phyloP scores from a whole-genome alignment of 495 filamentous ascomycete species.

The Talaromyces proteolyticus region DNA sequence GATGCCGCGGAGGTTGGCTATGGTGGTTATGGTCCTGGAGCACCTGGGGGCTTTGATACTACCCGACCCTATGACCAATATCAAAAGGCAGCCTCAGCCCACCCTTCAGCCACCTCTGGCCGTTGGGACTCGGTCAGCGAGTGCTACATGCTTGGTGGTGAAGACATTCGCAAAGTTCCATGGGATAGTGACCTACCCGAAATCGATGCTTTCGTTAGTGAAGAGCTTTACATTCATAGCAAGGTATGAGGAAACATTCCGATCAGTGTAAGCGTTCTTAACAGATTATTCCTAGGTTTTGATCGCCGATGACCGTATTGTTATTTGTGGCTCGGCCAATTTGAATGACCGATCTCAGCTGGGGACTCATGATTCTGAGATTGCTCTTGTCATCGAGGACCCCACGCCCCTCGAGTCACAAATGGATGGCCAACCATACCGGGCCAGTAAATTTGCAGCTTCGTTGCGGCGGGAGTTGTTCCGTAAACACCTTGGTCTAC shows the following conservation, averaged over 20 bases:
- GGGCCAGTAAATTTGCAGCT: conserved; percentile 72
- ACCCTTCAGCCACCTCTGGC: conserved; percentile 29
- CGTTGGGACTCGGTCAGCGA: conserved; percentile 72
- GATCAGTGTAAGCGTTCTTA: conserved; percentile 4
- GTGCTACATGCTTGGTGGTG: conserved; percentile 80
- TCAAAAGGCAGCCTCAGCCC: conserved; percentile 54
- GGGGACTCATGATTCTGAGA: conserved; percentile 79
- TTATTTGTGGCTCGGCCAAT: conserved; percentile 90
- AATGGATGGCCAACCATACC: conserved; percentile 69
- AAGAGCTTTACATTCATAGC: conserved; percentile 91
- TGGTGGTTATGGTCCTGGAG: conserved; percentile 32
- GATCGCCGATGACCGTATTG: conserved; percentile 84
- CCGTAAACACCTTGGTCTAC: conserved; percentile 85
- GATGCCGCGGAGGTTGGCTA: conserved; percentile 43
- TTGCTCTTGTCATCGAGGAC: conserved; percentile 79
- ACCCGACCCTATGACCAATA: conserved; percentile 52
- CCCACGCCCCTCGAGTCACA: conserved; percentile 56
- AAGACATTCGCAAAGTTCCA: conserved; percentile 68
- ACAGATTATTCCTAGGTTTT: conserved; percentile 47
- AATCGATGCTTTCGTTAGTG: conserved; percentile 82
- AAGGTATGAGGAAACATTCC: conserved; percentile 49
- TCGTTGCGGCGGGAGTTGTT: conserved; percentile 80
- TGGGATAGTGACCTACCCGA: conserved; percentile 70
- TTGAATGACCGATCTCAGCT: conserved; percentile 93
- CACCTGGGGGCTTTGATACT: conserved; percentile 34